Evolutionary conservation across 1,139 yeast genomes (phyloP).

Genomic region (Saccharomyces hybrid): DNA sequence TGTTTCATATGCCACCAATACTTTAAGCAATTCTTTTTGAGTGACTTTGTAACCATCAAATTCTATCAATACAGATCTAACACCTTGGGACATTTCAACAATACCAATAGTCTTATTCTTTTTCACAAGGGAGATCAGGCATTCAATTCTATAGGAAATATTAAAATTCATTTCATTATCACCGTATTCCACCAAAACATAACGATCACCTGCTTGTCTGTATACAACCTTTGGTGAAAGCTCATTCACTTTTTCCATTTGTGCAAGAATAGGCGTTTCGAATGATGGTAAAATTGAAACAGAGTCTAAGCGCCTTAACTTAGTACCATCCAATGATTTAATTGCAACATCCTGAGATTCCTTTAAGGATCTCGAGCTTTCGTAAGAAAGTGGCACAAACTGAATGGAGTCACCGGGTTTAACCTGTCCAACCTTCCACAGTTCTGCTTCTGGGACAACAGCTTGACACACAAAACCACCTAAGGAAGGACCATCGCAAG

Average conservation of each 20-base stretch:
- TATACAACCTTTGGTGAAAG: constrained; percentile 67
- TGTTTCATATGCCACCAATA: constrained; percentile 64
- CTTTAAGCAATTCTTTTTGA: constrained; percentile 54
- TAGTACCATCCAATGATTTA: constrained; percentile 30
- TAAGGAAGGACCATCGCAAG: constrained; percentile 94
- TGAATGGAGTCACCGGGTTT: constrained; percentile 84
- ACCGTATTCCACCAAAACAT: constrained; percentile 85
- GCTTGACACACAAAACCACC: constrained; percentile 98
- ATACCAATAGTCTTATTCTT: constrained; percentile 65
- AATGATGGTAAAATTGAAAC: constrained; percentile 33
- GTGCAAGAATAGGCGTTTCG: constrained; percentile 50
- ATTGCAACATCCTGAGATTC: constrained; percentile 49
- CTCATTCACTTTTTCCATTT: constrained; percentile 38
- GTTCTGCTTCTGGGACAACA: constrained; percentile 88
- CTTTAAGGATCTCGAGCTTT: constrained; percentile 59
- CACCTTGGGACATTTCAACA: constrained; percentile 95
- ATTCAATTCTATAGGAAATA: constrained; percentile 75
- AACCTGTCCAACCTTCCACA: constrained; percentile 98
- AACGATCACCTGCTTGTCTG: constrained; percentile 96
- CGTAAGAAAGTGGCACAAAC: constrained; percentile 69
- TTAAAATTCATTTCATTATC: constrained; percentile 80
- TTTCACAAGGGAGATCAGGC: constrained; percentile 65
- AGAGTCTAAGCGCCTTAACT: constrained; percentile 36
- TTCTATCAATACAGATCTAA: constrained; percentile 85
- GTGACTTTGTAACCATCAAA: constrained; percentile 53